Conservation (phyloP, 352 stramenopile species). For the Pythium rishiriense region DNA sequence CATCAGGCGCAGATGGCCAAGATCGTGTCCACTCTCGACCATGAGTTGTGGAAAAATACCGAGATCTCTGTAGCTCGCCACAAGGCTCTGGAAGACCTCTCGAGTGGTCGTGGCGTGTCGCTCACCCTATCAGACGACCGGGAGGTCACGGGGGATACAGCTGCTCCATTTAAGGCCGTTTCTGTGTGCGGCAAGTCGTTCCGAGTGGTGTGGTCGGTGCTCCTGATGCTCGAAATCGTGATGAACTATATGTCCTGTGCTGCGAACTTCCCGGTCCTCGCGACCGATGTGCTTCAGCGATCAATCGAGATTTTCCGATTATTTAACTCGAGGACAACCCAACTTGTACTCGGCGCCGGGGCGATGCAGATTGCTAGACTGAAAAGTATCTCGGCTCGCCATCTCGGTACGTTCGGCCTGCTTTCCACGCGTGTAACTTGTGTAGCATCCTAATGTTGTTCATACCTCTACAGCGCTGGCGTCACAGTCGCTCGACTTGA, state of each 20-base stretch:
- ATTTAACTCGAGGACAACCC: conserved; percentile 96
- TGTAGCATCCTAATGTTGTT: background rate
- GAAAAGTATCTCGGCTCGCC: conserved; percentile 96
- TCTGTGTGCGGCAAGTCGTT: conserved; percentile 92
- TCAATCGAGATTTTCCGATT: conserved; percentile 92
- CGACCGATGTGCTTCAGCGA: conserved; percentile 93
- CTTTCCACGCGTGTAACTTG: background rate
- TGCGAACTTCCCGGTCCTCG: conserved; percentile 92
- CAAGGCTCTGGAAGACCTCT: conserved; percentile 89
- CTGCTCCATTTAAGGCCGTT: conserved; percentile 75
- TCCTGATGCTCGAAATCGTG: conserved; percentile 95
- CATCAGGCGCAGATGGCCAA: conserved; percentile 92
- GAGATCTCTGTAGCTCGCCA: conserved; percentile 91
- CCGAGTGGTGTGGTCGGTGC: conserved; percentile 94
- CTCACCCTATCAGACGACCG: conserved; percentile 72
- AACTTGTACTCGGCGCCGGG: conserved; percentile 95
- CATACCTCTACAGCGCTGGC: conserved; percentile 75
- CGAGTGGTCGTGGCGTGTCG: conserved; percentile 86
- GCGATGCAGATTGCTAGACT: conserved; percentile 96
- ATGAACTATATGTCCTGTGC: conserved; percentile 95
- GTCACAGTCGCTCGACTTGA: conserved; percentile 94
- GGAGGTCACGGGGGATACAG: conserved; percentile 59
- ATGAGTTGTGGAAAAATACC: conserved; percentile 94
- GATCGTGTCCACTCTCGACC: conserved; percentile 93
- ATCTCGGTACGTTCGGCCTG: conserved; percentile 67